A percentile compares a stretch with the other conserved stretches of the same genome.
Evolutionary conservation across 2,329 filamentous ascomycete species (phyloP).

Genomic region (Diaporthe humulicola): DNA sequence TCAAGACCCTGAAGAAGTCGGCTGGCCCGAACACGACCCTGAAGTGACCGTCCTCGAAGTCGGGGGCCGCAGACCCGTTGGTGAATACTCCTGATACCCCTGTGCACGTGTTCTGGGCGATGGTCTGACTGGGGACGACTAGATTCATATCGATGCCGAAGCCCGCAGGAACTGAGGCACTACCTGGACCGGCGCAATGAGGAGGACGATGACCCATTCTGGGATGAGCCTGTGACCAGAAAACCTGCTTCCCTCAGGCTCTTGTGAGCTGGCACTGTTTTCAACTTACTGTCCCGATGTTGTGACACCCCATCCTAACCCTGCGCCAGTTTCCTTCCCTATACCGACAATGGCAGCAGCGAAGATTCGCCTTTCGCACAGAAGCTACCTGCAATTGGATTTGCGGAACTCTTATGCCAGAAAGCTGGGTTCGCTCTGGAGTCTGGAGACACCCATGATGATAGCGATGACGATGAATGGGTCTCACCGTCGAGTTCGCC

Average conservation of each 20-base stretch:
- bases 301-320: neutral
- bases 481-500: constrained; percentile 36
- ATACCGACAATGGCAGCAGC: neutral
- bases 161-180: constrained; percentile 22
- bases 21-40: constrained; percentile 25
- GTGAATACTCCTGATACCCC: constrained; percentile 31
- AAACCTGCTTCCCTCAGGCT: constrained; percentile 33
- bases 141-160: constrained; percentile 34
- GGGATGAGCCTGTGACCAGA: constrained; percentile 10
- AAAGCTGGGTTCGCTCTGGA: constrained; percentile 11
- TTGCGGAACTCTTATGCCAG: constrained; percentile 28
- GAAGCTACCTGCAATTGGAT: constrained; percentile 4
- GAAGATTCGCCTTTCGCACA: neutral
- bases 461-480: constrained; percentile 21
- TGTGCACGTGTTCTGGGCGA: neutral
- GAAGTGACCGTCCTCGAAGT: constrained; percentile 37
- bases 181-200: constrained; percentile 26
- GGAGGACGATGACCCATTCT: constrained; percentile 26
- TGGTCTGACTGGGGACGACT: neutral
- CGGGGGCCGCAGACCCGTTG: constrained; percentile 34
- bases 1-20: constrained; percentile 34
- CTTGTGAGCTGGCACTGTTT: constrained; percentile 33
- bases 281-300: neutral
- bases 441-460: neutral
- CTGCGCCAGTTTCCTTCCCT: constrained; percentile 28